phyloP scores from a whole-genome alignment of 1,284 basidiomycete species.

The Leucoagaricus sp. region DNA sequence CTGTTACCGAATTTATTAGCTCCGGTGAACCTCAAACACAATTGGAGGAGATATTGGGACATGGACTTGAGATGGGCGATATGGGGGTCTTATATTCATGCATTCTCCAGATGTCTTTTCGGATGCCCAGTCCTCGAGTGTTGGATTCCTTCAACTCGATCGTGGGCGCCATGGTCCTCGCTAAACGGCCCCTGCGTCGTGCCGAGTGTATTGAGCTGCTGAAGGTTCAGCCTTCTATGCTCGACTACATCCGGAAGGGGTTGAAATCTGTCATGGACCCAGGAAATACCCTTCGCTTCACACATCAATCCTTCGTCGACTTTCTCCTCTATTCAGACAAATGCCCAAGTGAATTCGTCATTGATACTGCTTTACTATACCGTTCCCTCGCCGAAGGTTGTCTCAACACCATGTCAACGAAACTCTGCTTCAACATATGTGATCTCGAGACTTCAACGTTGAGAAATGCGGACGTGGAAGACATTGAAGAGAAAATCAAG shows the following conservation, averaged over 20 bases:
- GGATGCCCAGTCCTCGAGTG: slow-evolving; percentile 17
- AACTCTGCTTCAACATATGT: slow-evolving; percentile 38
- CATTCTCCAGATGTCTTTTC: slow-evolving; percentile 22
- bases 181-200: slow-evolving; percentile 21
- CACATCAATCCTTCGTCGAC: slow-evolving; percentile 29
- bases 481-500: slow-evolving; percentile 18
- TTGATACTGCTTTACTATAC: slow-evolving; percentile 17
- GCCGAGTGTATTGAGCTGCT: slow-evolving; percentile 18
- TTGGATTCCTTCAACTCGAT: slow-evolving; percentile 20
- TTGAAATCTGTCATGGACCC: slow-evolving; percentile 23
- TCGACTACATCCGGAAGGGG: slow-evolving; percentile 21
- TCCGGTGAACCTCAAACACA: slow-evolving; percentile 21
- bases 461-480: slow-evolving; percentile 24
- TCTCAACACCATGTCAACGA: slow-evolving; percentile 27
- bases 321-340: slow-evolving; percentile 22
- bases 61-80: slow-evolving; percentile 13
- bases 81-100: slow-evolving; percentile 16
- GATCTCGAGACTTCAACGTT: slow-evolving; percentile 27
- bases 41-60: slow-evolving; percentile 20
- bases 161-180: slow-evolving; percentile 24
- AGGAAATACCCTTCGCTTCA: slow-evolving; percentile 20
- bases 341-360: slow-evolving; percentile 22
- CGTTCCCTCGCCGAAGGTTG: slow-evolving; percentile 23
- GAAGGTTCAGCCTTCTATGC: slow-evolving; percentile 16
- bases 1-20: slow-evolving; percentile 24